Conservation (phyloP, 108 stramenopile genomes). For the Cyclotella atomus region DNA sequence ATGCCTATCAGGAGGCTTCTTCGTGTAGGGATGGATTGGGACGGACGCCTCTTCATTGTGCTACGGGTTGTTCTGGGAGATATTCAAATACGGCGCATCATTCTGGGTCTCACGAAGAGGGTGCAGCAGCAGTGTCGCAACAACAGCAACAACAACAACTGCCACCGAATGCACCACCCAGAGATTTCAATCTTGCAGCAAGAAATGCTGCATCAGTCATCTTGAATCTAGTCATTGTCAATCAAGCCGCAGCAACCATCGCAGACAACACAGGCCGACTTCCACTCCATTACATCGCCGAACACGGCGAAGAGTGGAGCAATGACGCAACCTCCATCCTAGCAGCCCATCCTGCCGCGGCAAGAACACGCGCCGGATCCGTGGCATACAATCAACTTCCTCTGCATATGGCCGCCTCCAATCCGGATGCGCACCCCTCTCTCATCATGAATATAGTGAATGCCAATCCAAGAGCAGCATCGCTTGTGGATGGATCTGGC, state of each 20-base stretch:
- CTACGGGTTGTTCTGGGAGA: constrained; percentile 36
- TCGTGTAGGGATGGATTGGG: constrained; percentile 55
- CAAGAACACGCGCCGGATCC: constrained; percentile 54
- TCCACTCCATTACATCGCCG: constrained; percentile 70
- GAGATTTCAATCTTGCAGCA: neutral
- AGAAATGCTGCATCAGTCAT: constrained; percentile 54
- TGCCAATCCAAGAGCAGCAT: constrained; percentile 66
- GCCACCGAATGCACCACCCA: neutral
- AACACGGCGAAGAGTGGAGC: constrained; percentile 64
- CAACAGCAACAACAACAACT: neutral
- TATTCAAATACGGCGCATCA: too few relatives aligned
- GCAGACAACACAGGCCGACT: constrained; percentile 65
- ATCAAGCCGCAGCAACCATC: constrained; percentile 55
- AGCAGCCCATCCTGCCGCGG: constrained; percentile 59
- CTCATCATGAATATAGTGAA: constrained; percentile 64
- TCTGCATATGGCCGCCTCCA: constrained; percentile 77
- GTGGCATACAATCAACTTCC: constrained; percentile 55
- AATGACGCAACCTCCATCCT: constrained; percentile 63
- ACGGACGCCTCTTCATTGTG: constrained; percentile 76
- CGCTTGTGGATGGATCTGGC: constrained; percentile 34
- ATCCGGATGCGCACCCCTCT: constrained; percentile 51
- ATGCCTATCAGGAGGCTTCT: constrained; percentile 55
- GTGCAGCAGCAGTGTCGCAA: neutral
- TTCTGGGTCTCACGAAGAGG: too few relatives aligned
- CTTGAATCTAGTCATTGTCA: constrained; percentile 54